Evolutionary conservation across 2,329 filamentous ascomycete genomes (phyloP).

Genomic region (Trichoderma sp.): DNA sequence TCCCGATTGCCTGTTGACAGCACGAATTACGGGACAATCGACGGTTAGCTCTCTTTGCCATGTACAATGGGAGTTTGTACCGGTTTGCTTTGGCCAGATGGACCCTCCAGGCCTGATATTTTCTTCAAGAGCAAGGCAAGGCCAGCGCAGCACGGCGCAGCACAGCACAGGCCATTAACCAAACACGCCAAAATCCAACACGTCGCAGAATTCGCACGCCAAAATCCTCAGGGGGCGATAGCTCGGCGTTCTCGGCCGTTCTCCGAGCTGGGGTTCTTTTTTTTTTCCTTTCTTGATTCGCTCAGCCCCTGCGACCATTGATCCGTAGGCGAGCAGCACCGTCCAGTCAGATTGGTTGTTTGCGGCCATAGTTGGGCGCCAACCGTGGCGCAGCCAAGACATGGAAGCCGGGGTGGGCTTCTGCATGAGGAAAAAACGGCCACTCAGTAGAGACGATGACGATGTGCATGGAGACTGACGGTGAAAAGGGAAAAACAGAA

Average conservation of each 20-base stretch:
- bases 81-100: neutral
- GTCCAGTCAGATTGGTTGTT: neutral
- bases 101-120: neutral
- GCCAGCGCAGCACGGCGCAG: neutral
- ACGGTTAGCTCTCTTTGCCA: slow-evolving; percentile 2
- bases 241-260: slow-evolving; percentile 15
- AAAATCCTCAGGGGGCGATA: neutral
- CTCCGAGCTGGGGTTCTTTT: slow-evolving; percentile 1
- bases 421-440: neutral
- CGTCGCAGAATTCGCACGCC: neutral
- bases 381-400: slow-evolving; percentile 19
- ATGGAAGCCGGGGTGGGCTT: neutral
- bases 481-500: neutral
- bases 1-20: neutral
- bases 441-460: neutral
- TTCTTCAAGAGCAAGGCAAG: neutral
- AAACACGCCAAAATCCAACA: slow-evolving; percentile 11
- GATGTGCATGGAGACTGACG: neutral
- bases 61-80: neutral
- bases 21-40: slow-evolving; percentile 9
- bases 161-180: neutral
- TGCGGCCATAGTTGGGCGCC: slow-evolving; percentile 11
- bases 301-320: neutral
- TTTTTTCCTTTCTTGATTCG: neutral
- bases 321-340: neutral